These are phyloP conservation scores for Metarhizium rileyi DNA, from an alignment of 2,329 filamentous ascomycete genomes.

Conservation along the genomic window DNA sequence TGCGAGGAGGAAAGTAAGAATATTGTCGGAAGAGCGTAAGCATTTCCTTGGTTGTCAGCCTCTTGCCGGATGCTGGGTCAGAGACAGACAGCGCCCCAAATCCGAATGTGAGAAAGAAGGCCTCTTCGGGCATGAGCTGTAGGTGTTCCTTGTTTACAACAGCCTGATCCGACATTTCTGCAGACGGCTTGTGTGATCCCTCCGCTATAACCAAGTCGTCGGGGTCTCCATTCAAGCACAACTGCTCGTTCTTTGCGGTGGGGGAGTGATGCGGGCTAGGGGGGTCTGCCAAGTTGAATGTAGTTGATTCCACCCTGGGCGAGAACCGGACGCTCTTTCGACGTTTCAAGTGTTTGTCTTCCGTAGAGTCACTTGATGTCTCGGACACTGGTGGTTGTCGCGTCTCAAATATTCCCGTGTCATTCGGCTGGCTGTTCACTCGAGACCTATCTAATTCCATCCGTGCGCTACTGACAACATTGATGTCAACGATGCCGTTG, in stretches of 20 bases:
- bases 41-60: conserved; percentile 45
- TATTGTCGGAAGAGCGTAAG: conserved; percentile 58
- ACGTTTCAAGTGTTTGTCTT: conserved; percentile 24
- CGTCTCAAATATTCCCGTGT: not conserved
- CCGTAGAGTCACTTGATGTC: conserved; percentile 13
- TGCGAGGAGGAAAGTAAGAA: conserved; percentile 57
- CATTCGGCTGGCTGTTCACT: not conserved
- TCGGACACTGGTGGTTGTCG: conserved; percentile 3
- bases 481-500: not conserved
- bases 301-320: conserved; percentile 54
- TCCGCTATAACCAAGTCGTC: not conserved
- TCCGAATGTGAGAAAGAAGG: conserved; percentile 79
- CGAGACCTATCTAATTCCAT: not conserved
- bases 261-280: conserved; percentile 33
- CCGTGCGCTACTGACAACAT: not conserved
- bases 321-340: conserved; percentile 64
- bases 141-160: conserved; percentile 63
- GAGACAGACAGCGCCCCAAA: conserved; percentile 63
- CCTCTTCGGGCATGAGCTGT: conserved; percentile 84
- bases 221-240: not conserved
- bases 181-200: not conserved
- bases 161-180: not conserved
- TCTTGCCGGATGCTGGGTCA: conserved; percentile 33
- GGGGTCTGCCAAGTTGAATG: conserved; percentile 43
- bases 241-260: conserved; percentile 11